Base-by-base conservation (phyloP, 1,284 basidiomycete species). In the Leccinum griseonigrum region DNA sequence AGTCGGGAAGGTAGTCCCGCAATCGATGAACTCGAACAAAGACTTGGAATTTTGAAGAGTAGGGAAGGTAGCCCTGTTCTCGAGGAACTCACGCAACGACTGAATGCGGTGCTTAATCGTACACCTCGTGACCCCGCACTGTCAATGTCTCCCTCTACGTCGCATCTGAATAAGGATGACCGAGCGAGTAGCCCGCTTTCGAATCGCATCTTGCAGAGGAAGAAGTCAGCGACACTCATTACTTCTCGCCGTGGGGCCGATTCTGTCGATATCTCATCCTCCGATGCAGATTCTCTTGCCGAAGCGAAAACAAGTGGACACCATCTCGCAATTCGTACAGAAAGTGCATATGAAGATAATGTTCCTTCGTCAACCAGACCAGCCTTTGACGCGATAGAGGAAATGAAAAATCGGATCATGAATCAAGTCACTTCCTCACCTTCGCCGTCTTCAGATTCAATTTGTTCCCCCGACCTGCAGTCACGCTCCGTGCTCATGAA, bases 41-140 rank as follows among this genome's bases (percentile, higher is more conserved):
- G 82, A n/a, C 74, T 86, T 58, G 81, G 85, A 14, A 83, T 87
- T 36, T 66, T 72, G 59, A 82, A 76, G 68, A 83, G 78, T 61
- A 79, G 85, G 43, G 86, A 90, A 67, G 80, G 80, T 10, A 90
- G 85, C 65, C 87, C 88, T 16, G 79, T 83, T 11, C 71, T 87
- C 2, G 85, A 88, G 58, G 83, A 84, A 65, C 75, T 83, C 56
- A 80, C 83, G 36, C 79, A 83, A 60, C 76, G 82, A 36, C 72
- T 88, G 55, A 83, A 81, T 57, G 73, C 75, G 57, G 75, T 82
- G 26, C 75, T 76, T 29, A 78, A 75, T 63, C 76, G 77, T 38
- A 71, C 72, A 52, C 68, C 73, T 9, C 69, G 72, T 46, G 74
- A 76, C 59, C 54, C 60, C 55, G 63, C 64, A 55, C 53, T 63